Evolutionary conservation across 1,284 basidiomycete genomes (phyloP), one percentile per base, ranked within the genome.

Genomic region (Paramarasmius palmivorus): DNA sequence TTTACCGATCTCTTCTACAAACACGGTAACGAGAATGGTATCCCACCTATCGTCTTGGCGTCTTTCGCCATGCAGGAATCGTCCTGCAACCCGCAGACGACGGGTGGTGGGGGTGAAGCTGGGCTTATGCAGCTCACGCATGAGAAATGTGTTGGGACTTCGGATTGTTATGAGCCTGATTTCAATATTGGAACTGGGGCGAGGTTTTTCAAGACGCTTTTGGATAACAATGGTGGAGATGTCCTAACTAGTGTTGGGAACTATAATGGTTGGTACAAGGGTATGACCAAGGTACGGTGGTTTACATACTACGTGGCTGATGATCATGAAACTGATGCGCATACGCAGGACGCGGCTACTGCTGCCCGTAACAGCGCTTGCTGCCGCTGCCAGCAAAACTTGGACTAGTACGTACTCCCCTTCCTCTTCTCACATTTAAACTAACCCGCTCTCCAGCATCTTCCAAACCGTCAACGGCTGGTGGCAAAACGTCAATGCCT

Each of bases 91-190:
- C 78, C 86, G 1, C 55, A 23, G 12, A 46, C 71, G n/a, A 82
- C 78, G 4, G 75, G 83, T 42, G 93, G 93, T 54, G 88, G 86
- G 22, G 89, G 91, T 50, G 93, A 94, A 66, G 84, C 89, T 61
- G 93, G 92, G 23, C 68, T 89, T 52, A 94, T 95, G 92, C 92
- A 95, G 70, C 78, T 94, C 61, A 89, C 88, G 14, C 66, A 73
- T 44, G 89, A 90, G 61, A 95, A 95, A 70, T 95, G 92, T 63
- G 77, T 67, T 42, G 81, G 74, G 53, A 85, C 85, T 0, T 83
- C 86, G 2, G 71, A 90, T 67, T 92, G 89, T 75, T 69, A 73
- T 61, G 83, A 90, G 55, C 75, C 79, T 52, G 86, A 82, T 54
- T 92, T 79, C 71, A 91, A 91, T 68, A 84, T 91, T 61, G 61